A percentile compares a stretch with the other conserved stretches of the same genome.
These are phyloP conservation scores for Miamiensis avidus DNA, from an alignment of 169 alveolate species.

Conservation along the genomic window DNA sequence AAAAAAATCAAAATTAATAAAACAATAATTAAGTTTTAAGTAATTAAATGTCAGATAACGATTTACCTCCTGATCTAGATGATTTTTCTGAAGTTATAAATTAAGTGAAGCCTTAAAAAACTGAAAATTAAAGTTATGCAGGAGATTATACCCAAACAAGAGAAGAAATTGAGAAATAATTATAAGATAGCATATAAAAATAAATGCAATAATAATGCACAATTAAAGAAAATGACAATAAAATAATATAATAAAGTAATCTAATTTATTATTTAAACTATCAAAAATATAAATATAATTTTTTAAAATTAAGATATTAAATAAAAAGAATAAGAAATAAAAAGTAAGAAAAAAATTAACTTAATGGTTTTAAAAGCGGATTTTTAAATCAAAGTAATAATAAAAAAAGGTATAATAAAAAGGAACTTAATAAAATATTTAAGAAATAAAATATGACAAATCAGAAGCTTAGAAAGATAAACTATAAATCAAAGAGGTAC, in stretches of 20 bases:
- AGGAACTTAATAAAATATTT: slow-evolving; percentile 2
- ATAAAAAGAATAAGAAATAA: slow-evolving; percentile 12
- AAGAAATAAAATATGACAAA: slow-evolving; percentile 15
- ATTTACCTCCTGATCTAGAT: slow-evolving; percentile 28
- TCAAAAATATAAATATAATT: too few relatives aligned
- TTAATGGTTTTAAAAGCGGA: not conserved
- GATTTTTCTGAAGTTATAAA: slow-evolving; percentile 17
- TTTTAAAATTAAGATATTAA: not conserved
- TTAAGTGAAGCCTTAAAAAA: slow-evolving; percentile 13
- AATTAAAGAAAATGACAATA: slow-evolving; percentile 9
- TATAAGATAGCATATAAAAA: not conserved
- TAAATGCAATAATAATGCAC: slow-evolving; percentile 3
- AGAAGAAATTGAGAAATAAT: slow-evolving; percentile 20
- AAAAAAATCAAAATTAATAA: too few relatives aligned
- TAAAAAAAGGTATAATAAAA: not conserved
- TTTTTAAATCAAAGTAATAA: not conserved
- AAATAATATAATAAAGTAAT: not conserved
- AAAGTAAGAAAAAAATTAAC: not conserved
- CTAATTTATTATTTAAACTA: too few relatives aligned
- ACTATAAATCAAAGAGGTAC: slow-evolving; percentile 1
- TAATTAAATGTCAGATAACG: slow-evolving; percentile 12
- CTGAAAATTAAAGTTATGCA: not conserved
- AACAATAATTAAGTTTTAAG: too few relatives aligned
- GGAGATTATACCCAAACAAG: slow-evolving; percentile 24
- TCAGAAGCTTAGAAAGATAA: slow-evolving; percentile 5